Base-by-base conservation (phyloP, 2,329 filamentous ascomycete species). In the Aspergillus caelatus region DNA sequence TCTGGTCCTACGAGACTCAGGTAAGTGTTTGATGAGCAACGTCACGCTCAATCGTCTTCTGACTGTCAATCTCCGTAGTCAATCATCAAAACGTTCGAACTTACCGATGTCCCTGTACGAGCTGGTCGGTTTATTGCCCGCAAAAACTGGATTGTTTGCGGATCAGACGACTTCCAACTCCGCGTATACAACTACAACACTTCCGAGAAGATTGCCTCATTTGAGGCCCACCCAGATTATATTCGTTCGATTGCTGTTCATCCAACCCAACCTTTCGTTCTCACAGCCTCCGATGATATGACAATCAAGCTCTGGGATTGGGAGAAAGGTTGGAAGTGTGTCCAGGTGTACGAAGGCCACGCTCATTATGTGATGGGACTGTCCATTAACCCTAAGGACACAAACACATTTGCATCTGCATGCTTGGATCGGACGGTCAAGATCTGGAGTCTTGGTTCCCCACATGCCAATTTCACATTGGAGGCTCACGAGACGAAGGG, bases 121-220 rank as follows among this genome's bases (percentile, higher is more conserved):
- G 95, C 95, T 67, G 95, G 95, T 75, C 92, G 95, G 72, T 99
- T 99, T 80, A 89, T 99, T 75, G 92, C 95, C 71, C 88, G 95
- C 73, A 99, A 99, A 89, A 99, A 98, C 81, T 99, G 95, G 95
- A 96, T 97, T 72, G 92, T 96, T 61, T 95, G 93, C 81, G 95
- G 95, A 75, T 94, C 91, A 70, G 92, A 96, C 82, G 93, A 97
- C 83, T 99, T 96, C 82, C 87, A 90, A 74, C 78, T 91, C 65
- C 91, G 94, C 72, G 92, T 96, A 68, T 96, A 97, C 87, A 98
- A 99, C 84, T 99, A 98, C 86, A 98, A 99, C 83, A 99, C 95
- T 60, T 96, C 93, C 65, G 95, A 99, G 82, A 98, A 97, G 87
- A 95, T 98, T 74, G 94, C 93, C 60, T 92, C 92, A 19, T 98